Percentiles rank a stretch among this genome's conserved stretches.
phyloP scores from a whole-genome alignment of 2,329 filamentous ascomycete genomes.

The Bipolaris victoriae region DNA sequence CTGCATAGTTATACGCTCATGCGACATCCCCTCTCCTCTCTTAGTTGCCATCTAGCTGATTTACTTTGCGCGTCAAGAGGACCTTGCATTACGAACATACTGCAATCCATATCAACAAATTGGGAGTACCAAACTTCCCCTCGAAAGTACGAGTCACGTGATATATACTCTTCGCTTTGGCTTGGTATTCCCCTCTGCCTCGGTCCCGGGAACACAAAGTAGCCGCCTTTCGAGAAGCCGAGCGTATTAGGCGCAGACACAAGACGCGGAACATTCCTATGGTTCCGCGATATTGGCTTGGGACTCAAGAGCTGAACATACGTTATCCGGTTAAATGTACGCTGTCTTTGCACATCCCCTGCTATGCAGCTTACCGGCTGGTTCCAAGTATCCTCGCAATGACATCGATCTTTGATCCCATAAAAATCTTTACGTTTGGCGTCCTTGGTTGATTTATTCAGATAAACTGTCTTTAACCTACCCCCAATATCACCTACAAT shows the following conservation, averaged over 20 bases:
- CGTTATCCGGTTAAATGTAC: constrained; percentile 42
- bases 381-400: constrained; percentile 2
- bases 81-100: not conserved
- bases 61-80: no score
- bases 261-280: not conserved
- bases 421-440: not conserved
- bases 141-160: not conserved
- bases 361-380: constrained; percentile 22
- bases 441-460: not conserved
- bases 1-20: no score
- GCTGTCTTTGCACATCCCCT: constrained; percentile 3
- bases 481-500: not conserved
- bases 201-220: not conserved
- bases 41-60: not conserved
- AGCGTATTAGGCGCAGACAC: not conserved
- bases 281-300: not conserved
- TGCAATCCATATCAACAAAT: not conserved
- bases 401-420: not conserved
- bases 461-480: not conserved
- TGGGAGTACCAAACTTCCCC: not conserved
- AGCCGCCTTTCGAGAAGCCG: not conserved
- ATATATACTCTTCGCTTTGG: not conserved
- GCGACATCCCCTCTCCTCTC: not conserved
- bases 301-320: constrained; percentile 8
- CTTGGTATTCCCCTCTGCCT: not conserved